Base-by-base conservation (phyloP, 768 basidiomycete genomes). In the Leucocoprinus birnbaumii region DNA sequence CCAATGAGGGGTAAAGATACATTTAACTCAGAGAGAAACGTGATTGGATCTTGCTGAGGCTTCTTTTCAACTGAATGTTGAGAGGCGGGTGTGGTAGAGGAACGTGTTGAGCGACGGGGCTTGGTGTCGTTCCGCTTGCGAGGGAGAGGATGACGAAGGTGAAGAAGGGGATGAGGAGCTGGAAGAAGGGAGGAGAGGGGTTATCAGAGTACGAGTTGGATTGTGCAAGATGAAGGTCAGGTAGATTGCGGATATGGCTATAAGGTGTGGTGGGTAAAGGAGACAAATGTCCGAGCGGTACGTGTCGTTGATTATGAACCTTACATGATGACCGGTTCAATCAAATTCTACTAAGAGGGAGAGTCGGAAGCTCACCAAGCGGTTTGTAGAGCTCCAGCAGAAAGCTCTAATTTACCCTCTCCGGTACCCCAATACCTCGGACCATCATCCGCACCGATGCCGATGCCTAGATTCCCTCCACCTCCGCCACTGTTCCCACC, bases 261-360 rank as follows among this genome's bases (percentile, higher is more conserved):
- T 91, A 53, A 98, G 76, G 66, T 98, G 94, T 0, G 97, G 97
- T 0, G 97, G 95, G 66, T 98, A 88, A 25, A 97, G 71, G n/a
- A 99, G 84, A 65, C 92, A 94, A 18, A 99, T 76, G 53, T 95
- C 91, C 3, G 92, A 94, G 51, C 95, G 85, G 65, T 94, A 98
- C 0, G 91, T 94, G 68, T 98, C 96, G 71, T 98, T 99, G 65
- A 99, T 84, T 66, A 98, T 85, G 66, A 94, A 94, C 91, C 94
- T 97, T 18, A 14, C 3, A 18, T 4, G 26, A 48, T 21, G 41
- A 26, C 38, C 14, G 41, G 14, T 27, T 26, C 46, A 1, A 26
- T 9, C 5, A 27, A 16, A 13, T 19, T 5, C 21, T 18, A 27
- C 2, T 5, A 25, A 53, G 3, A 26, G 37, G 24, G 44, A 35